A percentile compares a stretch with the other conserved stretches of the same genome.
These are phyloP conservation scores for Wakefieldia striispora DNA, from an alignment of 768 basidiomycete genomes.

Conservation along the genomic window DNA sequence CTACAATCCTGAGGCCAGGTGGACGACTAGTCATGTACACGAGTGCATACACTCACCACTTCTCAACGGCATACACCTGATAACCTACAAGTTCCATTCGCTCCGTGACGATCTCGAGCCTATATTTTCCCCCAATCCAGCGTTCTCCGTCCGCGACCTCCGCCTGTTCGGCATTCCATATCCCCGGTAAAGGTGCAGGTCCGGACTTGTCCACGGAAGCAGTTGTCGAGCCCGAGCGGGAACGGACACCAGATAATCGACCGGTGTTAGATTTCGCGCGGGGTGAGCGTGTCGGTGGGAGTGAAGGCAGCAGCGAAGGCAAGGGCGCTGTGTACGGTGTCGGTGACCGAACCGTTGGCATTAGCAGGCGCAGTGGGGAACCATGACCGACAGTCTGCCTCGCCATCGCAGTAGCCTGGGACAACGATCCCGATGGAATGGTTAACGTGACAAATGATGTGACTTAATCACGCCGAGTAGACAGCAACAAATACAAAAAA, in stretches of 20 bases:
- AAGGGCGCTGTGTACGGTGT: background rate
- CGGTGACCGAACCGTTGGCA: constrained; percentile 35
- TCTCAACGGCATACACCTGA: constrained; percentile 86
- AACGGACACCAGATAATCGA: constrained; percentile 29
- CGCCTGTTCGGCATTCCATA: constrained; percentile 9
- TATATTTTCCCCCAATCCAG: constrained; percentile 47
- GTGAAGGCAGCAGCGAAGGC: constrained; percentile 14
- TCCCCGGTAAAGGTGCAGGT: background rate
- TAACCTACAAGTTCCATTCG: constrained; percentile 52
- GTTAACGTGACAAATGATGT: constrained; percentile 17
- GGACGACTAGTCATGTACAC: background rate
- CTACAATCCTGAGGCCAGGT: constrained; percentile 53
- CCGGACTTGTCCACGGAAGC: constrained; percentile 19
- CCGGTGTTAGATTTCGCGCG: constrained; percentile 23
- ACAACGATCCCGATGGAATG: too few species aligned
- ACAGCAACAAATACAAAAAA: background rate
- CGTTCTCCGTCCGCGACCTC: constrained; percentile 27
- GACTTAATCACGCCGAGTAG: constrained; percentile 9
- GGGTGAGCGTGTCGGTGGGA: constrained; percentile 23
- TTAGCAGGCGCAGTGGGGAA: constrained; percentile 23
- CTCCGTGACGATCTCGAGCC: constrained; percentile 50
- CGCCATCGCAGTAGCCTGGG: constrained; percentile 18
- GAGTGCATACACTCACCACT: constrained; percentile 55
- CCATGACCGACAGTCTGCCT: constrained; percentile 6
- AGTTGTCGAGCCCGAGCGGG: constrained; percentile 32